These are phyloP conservation scores for Hansenula lynferdii DNA, from an alignment of 1,139 yeast species.

Conservation along the genomic window DNA sequence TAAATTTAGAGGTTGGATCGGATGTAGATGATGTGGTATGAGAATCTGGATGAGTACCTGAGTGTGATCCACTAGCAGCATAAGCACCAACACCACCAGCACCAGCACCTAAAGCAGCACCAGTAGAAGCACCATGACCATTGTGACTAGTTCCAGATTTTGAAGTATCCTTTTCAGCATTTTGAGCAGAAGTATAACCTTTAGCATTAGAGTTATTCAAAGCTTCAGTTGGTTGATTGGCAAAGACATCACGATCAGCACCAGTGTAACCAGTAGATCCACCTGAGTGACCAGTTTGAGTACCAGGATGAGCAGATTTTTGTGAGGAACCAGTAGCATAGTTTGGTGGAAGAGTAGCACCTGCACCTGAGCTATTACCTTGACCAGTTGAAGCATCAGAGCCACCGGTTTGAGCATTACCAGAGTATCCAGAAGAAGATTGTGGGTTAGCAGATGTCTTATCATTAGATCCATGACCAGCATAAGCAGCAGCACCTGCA, in stretches of 20 bases:
- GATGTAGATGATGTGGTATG: neutral
- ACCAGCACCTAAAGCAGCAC: neutral
- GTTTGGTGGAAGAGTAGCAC: constrained; percentile 27
- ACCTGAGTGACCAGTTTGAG: neutral
- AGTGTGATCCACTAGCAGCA: constrained; percentile 3
- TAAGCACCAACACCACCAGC: constrained; percentile 7
- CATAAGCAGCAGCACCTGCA: constrained; percentile 3
- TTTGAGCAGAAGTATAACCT: constrained; percentile 1
- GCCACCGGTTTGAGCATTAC: neutral
- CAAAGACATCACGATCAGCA: neutral
- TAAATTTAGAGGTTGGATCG: neutral
- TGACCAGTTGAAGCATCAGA: neutral
- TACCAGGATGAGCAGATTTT: neutral
- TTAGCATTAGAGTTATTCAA: neutral
- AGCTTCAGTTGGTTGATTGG: neutral
- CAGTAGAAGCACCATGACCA: neutral
- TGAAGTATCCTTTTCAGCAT: neutral
- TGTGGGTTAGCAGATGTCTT: neutral
- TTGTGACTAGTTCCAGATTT: neutral
- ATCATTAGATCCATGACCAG: constrained; percentile 1
- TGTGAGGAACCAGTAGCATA: neutral
- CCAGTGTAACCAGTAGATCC: neutral
- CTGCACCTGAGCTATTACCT: too few relatives aligned
- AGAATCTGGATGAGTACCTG: too few relatives aligned
- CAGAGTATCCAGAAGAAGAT: neutral